phyloP scores from a whole-genome alignment of 495 filamentous ascomycete genomes.

The Trichoderma reesei region DNA sequence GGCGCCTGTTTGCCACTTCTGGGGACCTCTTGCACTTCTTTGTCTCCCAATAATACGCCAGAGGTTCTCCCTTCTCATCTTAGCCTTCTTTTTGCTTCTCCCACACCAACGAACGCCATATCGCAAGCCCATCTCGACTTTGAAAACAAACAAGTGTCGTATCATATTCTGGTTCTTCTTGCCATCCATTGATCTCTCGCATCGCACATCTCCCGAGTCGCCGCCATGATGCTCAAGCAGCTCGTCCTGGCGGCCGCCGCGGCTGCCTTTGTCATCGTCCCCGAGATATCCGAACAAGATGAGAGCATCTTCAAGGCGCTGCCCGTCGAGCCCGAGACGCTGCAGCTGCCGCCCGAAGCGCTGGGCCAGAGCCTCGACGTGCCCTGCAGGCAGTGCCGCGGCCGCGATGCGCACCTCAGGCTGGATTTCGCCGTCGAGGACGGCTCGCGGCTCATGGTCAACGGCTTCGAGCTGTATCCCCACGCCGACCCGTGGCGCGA shows the following conservation, averaged over 20 bases:
- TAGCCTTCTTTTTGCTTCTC: background rate
- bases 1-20: too few species aligned
- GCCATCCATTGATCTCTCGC: background rate
- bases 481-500: conserved; percentile 21
- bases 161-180: background rate
- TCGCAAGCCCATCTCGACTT: too few species aligned
- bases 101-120: too few species aligned
- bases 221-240: conserved; percentile 3
- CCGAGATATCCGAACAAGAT: conserved; percentile 16
- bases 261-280: conserved; percentile 19
- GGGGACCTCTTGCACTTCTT: too few species aligned
- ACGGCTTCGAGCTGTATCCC: conserved; percentile 37
- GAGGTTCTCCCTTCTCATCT: too few species aligned
- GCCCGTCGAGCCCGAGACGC: conserved; percentile 16
- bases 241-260: conserved; percentile 18
- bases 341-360: conserved; percentile 20
- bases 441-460: conserved; percentile 30
- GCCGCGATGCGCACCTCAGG: conserved; percentile 25
- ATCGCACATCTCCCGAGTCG: background rate
- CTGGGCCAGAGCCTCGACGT: conserved; percentile 17
- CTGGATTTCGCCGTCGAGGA: conserved; percentile 30
- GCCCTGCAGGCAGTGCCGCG: conserved; percentile 17
- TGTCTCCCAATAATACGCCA: too few species aligned
- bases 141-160: too few species aligned
- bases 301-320: conserved; percentile 19